Evolutionary conservation across 2,329 filamentous ascomycete genomes (phyloP), one percentile per base, ranked within the genome.

Genomic region (Botrytis sinoallii): DNA sequence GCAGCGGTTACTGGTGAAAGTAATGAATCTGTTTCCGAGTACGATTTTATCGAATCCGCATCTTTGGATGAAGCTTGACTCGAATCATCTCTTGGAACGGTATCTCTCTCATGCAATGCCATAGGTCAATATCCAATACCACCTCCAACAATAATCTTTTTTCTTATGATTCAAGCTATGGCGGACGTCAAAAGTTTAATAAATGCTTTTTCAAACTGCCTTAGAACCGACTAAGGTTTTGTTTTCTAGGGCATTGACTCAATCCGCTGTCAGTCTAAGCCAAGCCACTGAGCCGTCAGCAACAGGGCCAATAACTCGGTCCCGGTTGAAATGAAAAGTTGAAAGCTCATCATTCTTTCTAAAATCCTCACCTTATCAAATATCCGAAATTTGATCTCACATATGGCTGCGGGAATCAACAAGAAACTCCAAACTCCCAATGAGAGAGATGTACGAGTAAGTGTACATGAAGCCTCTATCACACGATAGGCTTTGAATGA

Each of bases 1-100:
- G 59, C 66, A 40, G 32, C 73, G 32, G 70, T 68, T 32, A 61
- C 40, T 29, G 70, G 70, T 5, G 52, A 63, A n/a, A 74, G 61
- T n/a, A 74, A 65, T 20, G 70, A 61, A 40, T 72, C 60, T 66
- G 69, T 63, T 63, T 74, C 73, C 35, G 52, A 61, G 48, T 46
- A 72, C n/a, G 63, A 67, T 35, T 72, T 18, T 29, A 57, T 55
- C 22, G 63, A 72, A 32, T 64, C 12, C 9, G 42, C 42, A 52
- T 57, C 42, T 57, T 48, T 65, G n/a, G 63, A 72, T 57, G 70
- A 69, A 67, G 52, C 38, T 52, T 57, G 63, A n/a, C 40, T 60
- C 16, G 63, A 72, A 55, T 38, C 59, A 55, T 55, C 46, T 46
- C n/a, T 55, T 16, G 42, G 65, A 64, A 42, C 32, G 32, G 35